Evolutionary conservation across 139 green algal genomes (phyloP).

Genomic region (Picochlorum sp.): DNA sequence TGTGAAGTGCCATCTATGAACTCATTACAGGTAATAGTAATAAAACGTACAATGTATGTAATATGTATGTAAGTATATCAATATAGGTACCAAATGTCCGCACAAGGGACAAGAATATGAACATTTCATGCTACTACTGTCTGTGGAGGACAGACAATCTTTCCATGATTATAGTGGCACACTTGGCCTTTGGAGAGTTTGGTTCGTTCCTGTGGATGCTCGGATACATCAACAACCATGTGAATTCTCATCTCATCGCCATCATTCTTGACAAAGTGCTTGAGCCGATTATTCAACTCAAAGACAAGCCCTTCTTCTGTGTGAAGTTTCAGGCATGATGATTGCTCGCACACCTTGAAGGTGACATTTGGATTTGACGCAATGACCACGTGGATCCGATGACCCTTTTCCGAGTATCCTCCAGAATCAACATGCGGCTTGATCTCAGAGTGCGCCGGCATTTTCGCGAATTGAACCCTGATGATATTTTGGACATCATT

Average conservation of each 20-base stretch:
- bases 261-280: slow-evolving; percentile 35
- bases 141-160: slow-evolving; percentile 9
- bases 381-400: slow-evolving; percentile 54
- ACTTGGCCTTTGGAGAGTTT: slow-evolving; percentile 35
- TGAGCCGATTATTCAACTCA: slow-evolving; percentile 58
- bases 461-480: slow-evolving; percentile 55
- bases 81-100: no score
- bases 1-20: no score
- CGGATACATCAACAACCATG: slow-evolving; percentile 49
- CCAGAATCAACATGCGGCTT: slow-evolving; percentile 49
- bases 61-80: no score
- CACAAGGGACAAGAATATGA: neutral
- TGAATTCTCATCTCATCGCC: slow-evolving; percentile 36
- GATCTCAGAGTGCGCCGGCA: slow-evolving; percentile 40
- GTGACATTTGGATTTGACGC: neutral
- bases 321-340: slow-evolving; percentile 27
- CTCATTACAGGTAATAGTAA: no score
- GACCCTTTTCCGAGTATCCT: slow-evolving; percentile 41
- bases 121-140: neutral
- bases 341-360: slow-evolving; percentile 15
- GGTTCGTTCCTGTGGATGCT: slow-evolving; percentile 19
- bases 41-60: no score
- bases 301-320: slow-evolving; percentile 55
- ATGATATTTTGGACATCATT: slow-evolving; percentile 50
- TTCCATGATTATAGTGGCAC: slow-evolving; percentile 30